A percentile compares a stretch with the other conserved stretches of the same genome.
phyloP scores from a whole-genome alignment of 2,329 filamentous ascomycete genomes.

The Trichoderma asperellum region DNA sequence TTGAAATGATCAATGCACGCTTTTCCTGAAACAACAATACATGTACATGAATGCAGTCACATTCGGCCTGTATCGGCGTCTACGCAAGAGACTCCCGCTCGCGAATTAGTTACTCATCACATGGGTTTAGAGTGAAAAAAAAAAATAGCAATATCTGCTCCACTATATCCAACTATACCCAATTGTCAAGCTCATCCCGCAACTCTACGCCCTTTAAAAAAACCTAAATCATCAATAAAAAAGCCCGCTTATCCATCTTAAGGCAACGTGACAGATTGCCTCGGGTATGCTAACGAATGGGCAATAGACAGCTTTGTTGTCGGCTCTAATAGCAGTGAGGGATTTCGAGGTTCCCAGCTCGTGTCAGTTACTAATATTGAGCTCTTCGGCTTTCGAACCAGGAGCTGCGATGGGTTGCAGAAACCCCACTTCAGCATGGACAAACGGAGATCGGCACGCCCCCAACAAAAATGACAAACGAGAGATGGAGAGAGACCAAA shows the following conservation, averaged over 20 bases:
- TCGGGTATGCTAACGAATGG: neutral
- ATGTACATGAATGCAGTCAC: neutral
- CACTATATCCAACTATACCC: neutral
- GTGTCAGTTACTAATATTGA: neutral
- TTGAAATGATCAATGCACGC: neutral
- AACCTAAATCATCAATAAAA: neutral
- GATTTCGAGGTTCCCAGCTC: neutral
- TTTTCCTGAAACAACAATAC: neutral
- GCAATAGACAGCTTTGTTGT: neutral
- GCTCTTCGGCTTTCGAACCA: neutral
- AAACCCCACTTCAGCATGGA: constrained; percentile 3
- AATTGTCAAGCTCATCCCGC: constrained; percentile 3
- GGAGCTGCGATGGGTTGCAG: neutral
- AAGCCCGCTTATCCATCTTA: constrained; percentile 12
- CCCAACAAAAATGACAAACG: constrained; percentile 2
- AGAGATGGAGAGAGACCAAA: neutral
- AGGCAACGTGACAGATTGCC: constrained; percentile 4
- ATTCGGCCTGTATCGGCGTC: constrained; percentile 22
- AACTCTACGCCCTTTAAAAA: neutral
- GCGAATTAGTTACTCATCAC: constrained; percentile 5
- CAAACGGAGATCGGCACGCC: constrained; percentile 24
- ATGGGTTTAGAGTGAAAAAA: constrained; percentile 5
- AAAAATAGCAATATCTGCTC: neutral
- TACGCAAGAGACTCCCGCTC: neutral
- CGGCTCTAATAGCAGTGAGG: neutral